Evolutionary conservation across 345 rosid species (phyloP), one percentile per base, ranked within the genome.

Genomic region (Hypericum perforatum): DNA sequence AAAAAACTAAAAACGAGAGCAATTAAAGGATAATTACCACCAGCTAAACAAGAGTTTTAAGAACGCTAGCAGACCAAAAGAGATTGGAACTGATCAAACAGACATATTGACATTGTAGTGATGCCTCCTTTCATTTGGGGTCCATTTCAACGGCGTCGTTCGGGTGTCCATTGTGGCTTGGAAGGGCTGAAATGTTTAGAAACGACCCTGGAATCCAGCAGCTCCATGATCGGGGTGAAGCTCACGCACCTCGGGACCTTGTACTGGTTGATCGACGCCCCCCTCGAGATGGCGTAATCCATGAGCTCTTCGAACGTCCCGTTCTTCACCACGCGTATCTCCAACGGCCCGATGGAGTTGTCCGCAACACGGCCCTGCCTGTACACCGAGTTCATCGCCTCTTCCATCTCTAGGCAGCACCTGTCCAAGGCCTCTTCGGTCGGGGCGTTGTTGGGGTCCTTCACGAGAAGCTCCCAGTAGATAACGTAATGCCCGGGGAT

Each of bases 251-350:
- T 59, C 6, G 78, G 78, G 5, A 61, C 69, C 52, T 74, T 74
- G 37, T 74, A 74, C 68, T 74, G 78, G 55, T 74, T 74, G 12
- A 74, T 74, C 5, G 78, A 74, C 9, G 78, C 78, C 8, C 78
- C 78, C 49, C 71, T 62, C 7, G 74, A 69, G 7, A 74, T 74
- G 9, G 78, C 74, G 38, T 74, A 74, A 16, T 74, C 78, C 78
- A 74, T 74, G 7, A 74, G 57, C 49, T 74, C 74, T 45, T 74
- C 78, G 41, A 74, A 74, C 11, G 78, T 74, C 3, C 78, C 78
- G 32, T 39, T 59, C 38, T 69, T 59, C 39, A 74, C 78, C 41
- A 74, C 74, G 11, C 74, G 46, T 41, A 74, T 74, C 66, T 69
- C 78, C 6, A 74, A 56, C 5, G 78, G 71, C 1, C 78, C 78